Percentiles rank a stretch among this genome's conserved stretches.
Conservation (phyloP, 306 rosid species). For the Dicorynia guianensis region DNA sequence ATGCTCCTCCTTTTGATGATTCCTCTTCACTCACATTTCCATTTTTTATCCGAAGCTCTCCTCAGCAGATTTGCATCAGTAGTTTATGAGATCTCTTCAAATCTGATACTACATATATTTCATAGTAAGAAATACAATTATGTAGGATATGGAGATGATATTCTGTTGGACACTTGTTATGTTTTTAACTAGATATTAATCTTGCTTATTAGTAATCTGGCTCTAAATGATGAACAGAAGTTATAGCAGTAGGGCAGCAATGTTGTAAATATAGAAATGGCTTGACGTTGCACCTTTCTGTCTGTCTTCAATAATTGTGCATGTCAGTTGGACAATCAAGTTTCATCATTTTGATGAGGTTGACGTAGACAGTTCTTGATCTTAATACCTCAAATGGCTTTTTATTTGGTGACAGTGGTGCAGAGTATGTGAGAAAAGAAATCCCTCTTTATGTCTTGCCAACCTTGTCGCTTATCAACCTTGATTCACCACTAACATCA, state of each 20-base stretch:
- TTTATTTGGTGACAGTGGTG: slow-evolving; percentile 76
- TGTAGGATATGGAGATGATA: slow-evolving; percentile 17
- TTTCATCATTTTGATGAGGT: slow-evolving; percentile 24
- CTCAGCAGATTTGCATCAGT: slow-evolving; percentile 15
- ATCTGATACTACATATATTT: slow-evolving; percentile 14
- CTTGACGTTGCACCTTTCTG: slow-evolving; percentile 3
- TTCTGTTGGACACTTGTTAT: slow-evolving; percentile 35
- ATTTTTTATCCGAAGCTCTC: slow-evolving; percentile 30
- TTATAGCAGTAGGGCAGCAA: not conserved
- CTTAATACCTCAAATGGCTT: slow-evolving; percentile 40
- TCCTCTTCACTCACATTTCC: not conserved
- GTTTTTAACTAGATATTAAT: slow-evolving; percentile 12
- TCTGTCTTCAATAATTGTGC: not conserved
- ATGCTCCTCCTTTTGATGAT: slow-evolving; percentile 23
- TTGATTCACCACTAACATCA: slow-evolving; percentile 77
- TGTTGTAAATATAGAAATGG: slow-evolving; percentile 15
- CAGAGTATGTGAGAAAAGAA: slow-evolving; percentile 86
- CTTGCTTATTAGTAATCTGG: not conserved
- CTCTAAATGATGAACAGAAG: slow-evolving; percentile 14
- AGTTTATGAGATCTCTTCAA: slow-evolving; percentile 27
- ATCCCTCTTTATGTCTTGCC: slow-evolving; percentile 89
- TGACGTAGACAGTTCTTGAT: slow-evolving; percentile 28
- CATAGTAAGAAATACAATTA: slow-evolving; percentile 12
- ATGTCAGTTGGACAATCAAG: slow-evolving; percentile 25
- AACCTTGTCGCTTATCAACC: slow-evolving; percentile 65